Evolutionary conservation across 1,284 basidiomycete genomes (phyloP), one percentile per base, ranked within the genome.

Genomic region (Microbotryum violaceum): DNA sequence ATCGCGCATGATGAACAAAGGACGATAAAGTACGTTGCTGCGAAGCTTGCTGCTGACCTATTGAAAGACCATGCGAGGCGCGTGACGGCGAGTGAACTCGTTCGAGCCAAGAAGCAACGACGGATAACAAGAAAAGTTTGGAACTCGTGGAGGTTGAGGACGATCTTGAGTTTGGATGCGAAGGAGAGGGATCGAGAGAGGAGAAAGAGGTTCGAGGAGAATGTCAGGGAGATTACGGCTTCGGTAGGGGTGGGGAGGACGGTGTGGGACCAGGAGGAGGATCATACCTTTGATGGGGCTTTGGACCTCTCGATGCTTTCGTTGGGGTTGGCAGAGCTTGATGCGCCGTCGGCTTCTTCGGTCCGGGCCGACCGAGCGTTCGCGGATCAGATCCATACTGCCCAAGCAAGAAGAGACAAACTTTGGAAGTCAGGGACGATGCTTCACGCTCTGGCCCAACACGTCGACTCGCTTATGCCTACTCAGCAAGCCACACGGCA

Each of bases 341-440:
- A 56, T 6, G 6, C 47, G 54, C 54, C 23, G 54, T 64, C 9
- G 54, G 52, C 21, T 49, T 49, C 9, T 18, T 64, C 16, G 52
- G 45, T 21, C 31, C 58, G 3, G 16, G 37, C 37, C 16, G 37
- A 42, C 18, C 37, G 37, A 33, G 49, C 18, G 25, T 45, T 33
- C 16, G 27, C 18, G 6, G 21, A 27, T 3, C 8, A 14, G 9
- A 27, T 12, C n/a, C 18, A 50, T 44, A 6, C 20, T 18, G 8
- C 37, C n/a, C 37, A 42, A 44, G 23, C 25, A 57, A n/a, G 29
- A 14, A 14, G 52, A 50, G 4, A 16, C 27, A 12, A 56, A 54
- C 44, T 68, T 29, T 68, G 67, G 67, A 6, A 47, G 1, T 51
- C 54, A 10, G 58, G 56, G 1, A 61, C 64, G 1, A 64, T 66